A percentile compares a stretch with the other conserved stretches of the same genome.
Conservation (phyloP, 176 grass and related monocot genomes). For the Rhipidocladum racemiflorum region DNA sequence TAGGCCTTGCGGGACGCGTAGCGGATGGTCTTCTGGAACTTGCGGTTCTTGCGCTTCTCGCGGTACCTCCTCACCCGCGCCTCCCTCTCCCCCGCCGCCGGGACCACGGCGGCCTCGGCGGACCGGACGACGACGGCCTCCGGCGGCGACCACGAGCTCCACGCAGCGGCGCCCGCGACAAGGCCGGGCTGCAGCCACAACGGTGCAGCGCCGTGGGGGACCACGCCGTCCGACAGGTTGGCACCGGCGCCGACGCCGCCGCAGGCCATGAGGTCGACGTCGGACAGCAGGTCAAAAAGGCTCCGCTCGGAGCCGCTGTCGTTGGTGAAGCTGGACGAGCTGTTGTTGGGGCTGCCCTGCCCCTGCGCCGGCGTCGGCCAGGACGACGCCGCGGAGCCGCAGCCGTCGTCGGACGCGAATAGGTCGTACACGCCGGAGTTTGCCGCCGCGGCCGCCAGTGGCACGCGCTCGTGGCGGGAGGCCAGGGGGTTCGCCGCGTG, state of each 20-base stretch:
- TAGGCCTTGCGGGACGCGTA: conserved; percentile 75
- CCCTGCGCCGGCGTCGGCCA: conserved; percentile 9
- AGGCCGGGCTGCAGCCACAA: conserved; percentile 24
- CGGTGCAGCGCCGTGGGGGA: not conserved
- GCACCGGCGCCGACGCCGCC: not conserved
- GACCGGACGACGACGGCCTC: conserved; percentile 10
- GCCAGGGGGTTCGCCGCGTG: conserved; percentile 48
- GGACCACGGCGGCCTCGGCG: not conserved
- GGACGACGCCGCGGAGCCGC: conserved; percentile 5
- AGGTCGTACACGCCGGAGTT: conserved; percentile 48
- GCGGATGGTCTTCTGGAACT: conserved; percentile 76
- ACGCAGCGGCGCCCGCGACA: not conserved
- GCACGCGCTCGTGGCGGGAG: conserved; percentile 50
- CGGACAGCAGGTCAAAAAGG: conserved; percentile 41
- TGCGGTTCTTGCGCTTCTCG: conserved; percentile 72
- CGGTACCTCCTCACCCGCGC: conserved; percentile 66
- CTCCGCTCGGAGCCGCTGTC: conserved; percentile 19
- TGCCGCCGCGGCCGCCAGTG: not conserved
- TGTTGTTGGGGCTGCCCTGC: conserved; percentile 25
- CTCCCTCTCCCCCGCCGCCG: conserved; percentile 31
- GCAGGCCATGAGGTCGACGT: conserved; percentile 32
- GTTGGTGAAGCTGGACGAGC: conserved; percentile 36
- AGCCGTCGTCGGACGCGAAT: conserved; percentile 33
- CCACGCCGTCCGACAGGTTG: conserved; percentile 20
- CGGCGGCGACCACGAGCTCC: not conserved